These are phyloP conservation scores for Prunus yedoensis DNA, from an alignment of 331 rosid genomes.

Conservation along the genomic window DNA sequence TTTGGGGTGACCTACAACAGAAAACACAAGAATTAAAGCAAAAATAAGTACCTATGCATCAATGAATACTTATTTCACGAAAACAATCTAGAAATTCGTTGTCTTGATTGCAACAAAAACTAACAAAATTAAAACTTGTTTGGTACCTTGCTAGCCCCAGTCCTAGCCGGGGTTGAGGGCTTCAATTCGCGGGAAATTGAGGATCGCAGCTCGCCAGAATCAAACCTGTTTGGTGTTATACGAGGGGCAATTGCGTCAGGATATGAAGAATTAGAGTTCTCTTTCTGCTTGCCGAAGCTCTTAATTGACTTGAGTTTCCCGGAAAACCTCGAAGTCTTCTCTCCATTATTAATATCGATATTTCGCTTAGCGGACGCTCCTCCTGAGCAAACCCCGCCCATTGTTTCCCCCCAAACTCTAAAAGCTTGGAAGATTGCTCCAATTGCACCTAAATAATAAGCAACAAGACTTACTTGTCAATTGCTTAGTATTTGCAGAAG, in stretches of 20 bases:
- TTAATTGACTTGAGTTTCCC: conserved; percentile 42
- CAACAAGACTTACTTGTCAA: not conserved
- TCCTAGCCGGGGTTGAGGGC: conserved; percentile 42
- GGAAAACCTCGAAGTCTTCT: conserved; percentile 42
- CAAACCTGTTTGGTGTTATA: conserved; percentile 28
- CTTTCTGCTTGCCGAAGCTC: conserved; percentile 28
- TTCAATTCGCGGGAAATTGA: conserved; percentile 41
- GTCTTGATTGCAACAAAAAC: not conserved
- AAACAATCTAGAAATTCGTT: not conserved
- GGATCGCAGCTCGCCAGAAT: conserved; percentile 25
- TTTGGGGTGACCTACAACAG: conserved; percentile 38
- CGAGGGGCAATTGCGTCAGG: conserved; percentile 31
- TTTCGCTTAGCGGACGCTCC: conserved; percentile 39
- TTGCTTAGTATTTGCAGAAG: not conserved
- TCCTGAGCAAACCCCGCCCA: conserved; percentile 84
- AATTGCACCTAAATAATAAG: not conserved
- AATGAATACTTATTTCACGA: not conserved
- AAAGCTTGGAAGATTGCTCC: not conserved
- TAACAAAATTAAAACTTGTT: not conserved
- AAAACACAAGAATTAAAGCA: conserved; percentile 11
- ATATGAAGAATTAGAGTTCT: conserved; percentile 22
- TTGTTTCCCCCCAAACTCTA: conserved; percentile 17
- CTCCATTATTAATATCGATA: conserved; percentile 13
- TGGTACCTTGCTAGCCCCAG: conserved; percentile 44
- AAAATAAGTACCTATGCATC: not conserved